Conservation (phyloP, 129 eudicot species). For the Pseudognaphalium luteoalbum region DNA sequence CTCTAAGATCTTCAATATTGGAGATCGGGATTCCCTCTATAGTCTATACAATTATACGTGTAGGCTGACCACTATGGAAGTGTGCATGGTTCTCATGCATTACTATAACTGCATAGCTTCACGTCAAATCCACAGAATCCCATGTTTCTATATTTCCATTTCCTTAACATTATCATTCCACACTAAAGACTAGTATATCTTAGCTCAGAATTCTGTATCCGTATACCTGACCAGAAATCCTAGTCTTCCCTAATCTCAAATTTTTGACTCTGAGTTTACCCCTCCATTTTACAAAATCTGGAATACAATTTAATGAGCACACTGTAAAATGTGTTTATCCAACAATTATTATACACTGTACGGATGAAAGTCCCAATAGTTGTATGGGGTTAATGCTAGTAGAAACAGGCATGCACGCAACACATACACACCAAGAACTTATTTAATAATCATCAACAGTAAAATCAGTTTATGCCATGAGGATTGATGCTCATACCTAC, state of each 20-base stretch:
- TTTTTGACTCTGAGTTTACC: not conserved
- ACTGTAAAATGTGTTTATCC: not conserved
- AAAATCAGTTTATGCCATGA: constrained; percentile 13
- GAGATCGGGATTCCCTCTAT: not conserved
- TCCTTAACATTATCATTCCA: constrained; percentile 10
- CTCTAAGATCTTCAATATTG: not conserved
- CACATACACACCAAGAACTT: constrained; percentile 10
- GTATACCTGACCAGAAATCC: not conserved
- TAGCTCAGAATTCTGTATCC: not conserved
- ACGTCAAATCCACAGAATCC: not conserved
- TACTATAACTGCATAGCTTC: not conserved
- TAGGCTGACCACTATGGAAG: not conserved
- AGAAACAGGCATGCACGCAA: constrained; percentile 2
- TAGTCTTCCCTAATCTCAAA: constrained; percentile 17
- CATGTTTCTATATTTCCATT: not conserved
- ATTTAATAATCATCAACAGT: constrained; percentile 1
- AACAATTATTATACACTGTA: constrained; percentile 2
- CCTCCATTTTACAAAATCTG: constrained; percentile 1
- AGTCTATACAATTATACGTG: not conserved
- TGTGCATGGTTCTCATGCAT: not conserved
- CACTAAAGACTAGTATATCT: constrained; percentile 2
- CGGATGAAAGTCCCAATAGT: constrained; percentile 6
- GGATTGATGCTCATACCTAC: constrained; percentile 57
- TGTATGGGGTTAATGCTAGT: constrained; percentile 3
- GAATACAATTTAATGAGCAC: not conserved